These are phyloP conservation scores for Apophysomyces variabilis DNA, from an alignment of 371 early-diverging fungal species.

Conservation along the genomic window DNA sequence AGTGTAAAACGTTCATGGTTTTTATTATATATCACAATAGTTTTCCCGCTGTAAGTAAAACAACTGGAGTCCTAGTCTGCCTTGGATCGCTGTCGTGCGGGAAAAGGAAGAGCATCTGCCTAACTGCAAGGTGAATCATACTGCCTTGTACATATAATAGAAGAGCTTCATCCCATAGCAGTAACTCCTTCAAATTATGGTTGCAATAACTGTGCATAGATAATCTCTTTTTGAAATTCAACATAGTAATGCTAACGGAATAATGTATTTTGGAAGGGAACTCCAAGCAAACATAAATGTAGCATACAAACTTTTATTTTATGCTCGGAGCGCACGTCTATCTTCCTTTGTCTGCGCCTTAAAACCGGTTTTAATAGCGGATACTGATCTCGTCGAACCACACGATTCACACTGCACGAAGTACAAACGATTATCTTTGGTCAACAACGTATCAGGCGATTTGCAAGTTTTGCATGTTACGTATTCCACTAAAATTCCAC, in stretches of 20 bases:
- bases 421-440: conserved; percentile 97
- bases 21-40: too few species aligned
- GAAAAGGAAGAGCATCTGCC: too few species aligned
- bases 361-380: conserved; percentile 98
- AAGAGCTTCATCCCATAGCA: background rate
- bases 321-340: conserved; percentile 62
- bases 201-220: background rate
- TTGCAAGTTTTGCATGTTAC: conserved; percentile 99
- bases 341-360: conserved; percentile 82
- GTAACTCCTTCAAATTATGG: background rate
- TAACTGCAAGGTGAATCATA: too few species aligned
- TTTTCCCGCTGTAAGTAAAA: too few species aligned
- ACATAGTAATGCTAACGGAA: too few species aligned
- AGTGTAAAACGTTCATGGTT: too few species aligned
- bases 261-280: too few species aligned
- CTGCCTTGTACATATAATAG: too few species aligned
- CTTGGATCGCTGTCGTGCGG: too few species aligned
- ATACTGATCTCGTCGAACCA: conserved; percentile 96
- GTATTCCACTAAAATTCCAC: conserved; percentile 79
- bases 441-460: conserved; percentile 93
- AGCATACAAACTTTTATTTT: conserved; percentile 15
- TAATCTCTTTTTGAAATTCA: too few species aligned
- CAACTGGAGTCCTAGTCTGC: too few species aligned
- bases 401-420: conserved; percentile 99
- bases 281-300: background rate